Conservation (phyloP, 129 eudicot genomes). For the Helianthus tuberosus region DNA sequence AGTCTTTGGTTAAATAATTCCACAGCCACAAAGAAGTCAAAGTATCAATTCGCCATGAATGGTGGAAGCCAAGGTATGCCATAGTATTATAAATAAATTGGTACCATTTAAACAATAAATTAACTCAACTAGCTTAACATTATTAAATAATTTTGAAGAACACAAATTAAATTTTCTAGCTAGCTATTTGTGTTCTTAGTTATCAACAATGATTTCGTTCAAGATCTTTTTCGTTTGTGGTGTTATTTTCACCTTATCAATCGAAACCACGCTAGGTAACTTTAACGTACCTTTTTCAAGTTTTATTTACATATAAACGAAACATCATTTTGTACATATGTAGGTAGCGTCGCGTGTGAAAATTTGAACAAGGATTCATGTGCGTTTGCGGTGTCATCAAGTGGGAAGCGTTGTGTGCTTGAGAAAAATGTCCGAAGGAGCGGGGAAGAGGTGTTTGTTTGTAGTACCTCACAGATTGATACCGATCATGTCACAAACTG, state of each 20-base stretch:
- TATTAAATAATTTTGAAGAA: neutral
- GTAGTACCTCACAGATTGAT: conserved; percentile 75
- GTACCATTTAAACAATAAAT: conserved; percentile 12
- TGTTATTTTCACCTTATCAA: conserved; percentile 38
- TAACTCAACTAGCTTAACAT: no score
- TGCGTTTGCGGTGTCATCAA: conserved; percentile 74
- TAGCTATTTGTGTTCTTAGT: neutral
- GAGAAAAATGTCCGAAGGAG: conserved; percentile 64
- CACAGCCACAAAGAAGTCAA: conserved; percentile 20
- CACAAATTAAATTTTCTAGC: neutral
- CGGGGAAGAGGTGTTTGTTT: conserved; percentile 55
- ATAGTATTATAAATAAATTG: conserved; percentile 30
- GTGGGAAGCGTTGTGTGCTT: conserved; percentile 87
- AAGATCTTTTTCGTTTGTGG: conserved; percentile 21
- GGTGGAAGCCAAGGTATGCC: conserved; percentile 31
- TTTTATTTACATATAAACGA: neutral
- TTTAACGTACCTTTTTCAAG: neutral
- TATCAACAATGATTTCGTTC: conserved; percentile 39
- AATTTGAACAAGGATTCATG: conserved; percentile 67
- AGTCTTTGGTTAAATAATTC: conserved; percentile 33
- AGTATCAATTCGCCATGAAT: conserved; percentile 28
- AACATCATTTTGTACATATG: neutral
- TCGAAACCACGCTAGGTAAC: conserved; percentile 51
- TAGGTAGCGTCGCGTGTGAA: conserved; percentile 71
- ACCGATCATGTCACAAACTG: conserved; percentile 52